Conservation (phyloP, 2,329 filamentous ascomycete species). For the Phaeophleospora eucalypticola region DNA sequence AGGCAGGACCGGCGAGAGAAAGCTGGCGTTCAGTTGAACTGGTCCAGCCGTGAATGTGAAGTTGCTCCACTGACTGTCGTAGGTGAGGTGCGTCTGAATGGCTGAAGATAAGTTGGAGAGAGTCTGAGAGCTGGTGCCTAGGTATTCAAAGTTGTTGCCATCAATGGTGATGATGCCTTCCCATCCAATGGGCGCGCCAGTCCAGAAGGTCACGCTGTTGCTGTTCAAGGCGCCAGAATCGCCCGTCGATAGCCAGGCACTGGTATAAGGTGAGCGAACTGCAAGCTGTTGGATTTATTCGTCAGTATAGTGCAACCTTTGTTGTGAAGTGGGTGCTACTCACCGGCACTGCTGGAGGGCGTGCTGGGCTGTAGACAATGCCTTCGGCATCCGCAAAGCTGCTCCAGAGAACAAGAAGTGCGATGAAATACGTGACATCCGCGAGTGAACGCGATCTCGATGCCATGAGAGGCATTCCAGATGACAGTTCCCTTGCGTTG, state of each 20-base stretch:
- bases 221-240: conserved; percentile 1
- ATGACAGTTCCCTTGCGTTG: too few species aligned
- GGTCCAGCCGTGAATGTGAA: conserved; percentile 13
- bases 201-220: conserved; percentile 5
- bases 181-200: conserved; percentile 9
- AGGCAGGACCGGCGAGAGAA: conserved; percentile 12
- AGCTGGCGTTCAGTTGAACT: conserved; percentile 7
- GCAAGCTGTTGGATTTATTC: conserved; percentile 44
- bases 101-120: conserved; percentile 3
- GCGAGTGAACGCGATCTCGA: too few species aligned
- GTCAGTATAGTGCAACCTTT: not conserved
- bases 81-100: conserved; percentile 1
- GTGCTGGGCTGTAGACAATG: not conserved
- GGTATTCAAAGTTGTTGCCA: conserved; percentile 9
- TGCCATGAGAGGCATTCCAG: too few species aligned
- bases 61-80: conserved; percentile 13
- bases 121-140: not conserved
- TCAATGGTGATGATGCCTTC: conserved; percentile 11
- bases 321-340: too few species aligned
- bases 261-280: conserved; percentile 70
- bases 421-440: not conserved
- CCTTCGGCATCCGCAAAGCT: not conserved
- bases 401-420: not conserved
- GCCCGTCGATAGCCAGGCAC: conserved; percentile 50
- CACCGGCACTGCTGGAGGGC: not conserved